Conservation (phyloP, 192 early-diverging fungal species). For the Chytriomyces sp. region DNA sequence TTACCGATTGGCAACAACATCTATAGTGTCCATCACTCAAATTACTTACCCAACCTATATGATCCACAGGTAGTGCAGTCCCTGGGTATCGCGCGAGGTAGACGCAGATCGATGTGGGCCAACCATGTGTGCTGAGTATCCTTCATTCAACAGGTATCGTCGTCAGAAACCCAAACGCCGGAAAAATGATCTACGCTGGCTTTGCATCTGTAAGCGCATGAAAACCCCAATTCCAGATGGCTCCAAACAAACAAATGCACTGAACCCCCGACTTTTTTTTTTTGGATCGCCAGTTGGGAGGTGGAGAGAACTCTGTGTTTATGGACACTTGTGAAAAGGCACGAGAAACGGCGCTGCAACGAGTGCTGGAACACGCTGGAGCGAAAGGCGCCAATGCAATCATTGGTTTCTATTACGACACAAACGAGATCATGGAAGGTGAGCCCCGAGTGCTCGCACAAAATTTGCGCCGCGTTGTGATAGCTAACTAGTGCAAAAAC, state of each 20-base stretch:
- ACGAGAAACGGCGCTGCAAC: constrained; percentile 14
- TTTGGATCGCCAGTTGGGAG: not conserved
- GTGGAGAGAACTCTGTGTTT: constrained; percentile 18
- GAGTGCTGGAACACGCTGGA: constrained; percentile 21
- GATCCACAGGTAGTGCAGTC: not conserved
- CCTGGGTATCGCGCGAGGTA: not conserved
- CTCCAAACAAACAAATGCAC: too few species aligned
- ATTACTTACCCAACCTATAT: too few species aligned
- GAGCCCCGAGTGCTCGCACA: too few species aligned
- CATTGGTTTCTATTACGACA: constrained; percentile 22
- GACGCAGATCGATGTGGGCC: too few species aligned
- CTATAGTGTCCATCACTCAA: too few species aligned
- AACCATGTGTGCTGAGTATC: too few species aligned
- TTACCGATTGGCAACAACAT: too few species aligned
- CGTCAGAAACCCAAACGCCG: not conserved
- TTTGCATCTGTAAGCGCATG: not conserved
- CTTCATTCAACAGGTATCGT: not conserved
- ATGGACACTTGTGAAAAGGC: constrained; percentile 28
- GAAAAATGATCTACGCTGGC: constrained; percentile 5
- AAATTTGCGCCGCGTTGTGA: too few species aligned
- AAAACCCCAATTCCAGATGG: too few species aligned
- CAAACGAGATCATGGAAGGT: constrained; percentile 4
- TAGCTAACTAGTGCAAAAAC: too few species aligned
- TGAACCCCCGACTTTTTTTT: too few species aligned
- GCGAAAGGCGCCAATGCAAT: constrained; percentile 11